Evolutionary conservation across 768 basidiomycete genomes (phyloP).

Genomic region (Gelatoporia subvermispora): DNA sequence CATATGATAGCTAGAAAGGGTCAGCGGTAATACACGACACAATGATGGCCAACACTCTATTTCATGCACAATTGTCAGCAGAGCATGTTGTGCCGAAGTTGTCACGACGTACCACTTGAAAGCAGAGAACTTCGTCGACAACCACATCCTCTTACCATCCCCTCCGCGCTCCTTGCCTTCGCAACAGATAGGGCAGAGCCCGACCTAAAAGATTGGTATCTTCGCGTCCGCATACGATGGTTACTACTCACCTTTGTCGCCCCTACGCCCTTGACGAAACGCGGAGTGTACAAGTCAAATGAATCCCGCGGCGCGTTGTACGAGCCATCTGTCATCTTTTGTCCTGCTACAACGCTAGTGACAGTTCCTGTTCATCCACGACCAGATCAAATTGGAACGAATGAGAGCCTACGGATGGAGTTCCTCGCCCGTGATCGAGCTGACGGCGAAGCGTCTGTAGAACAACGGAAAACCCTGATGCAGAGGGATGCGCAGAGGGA

Average conservation of each 20-base stretch:
- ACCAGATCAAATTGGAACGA: neutral
- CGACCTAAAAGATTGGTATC: conserved; percentile 28
- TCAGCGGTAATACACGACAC: neutral
- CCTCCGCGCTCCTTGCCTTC: conserved; percentile 61
- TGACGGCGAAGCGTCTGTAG: conserved; percentile 67
- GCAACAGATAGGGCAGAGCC: conserved; percentile 73
- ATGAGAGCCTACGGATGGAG: conserved; percentile 33
- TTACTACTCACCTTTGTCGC: conserved; percentile 42
- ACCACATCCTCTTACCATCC: conserved; percentile 58
- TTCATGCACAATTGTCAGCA: conserved; percentile 3
- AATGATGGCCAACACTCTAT: neutral
- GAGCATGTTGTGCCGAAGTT: neutral
- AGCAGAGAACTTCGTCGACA: conserved; percentile 76
- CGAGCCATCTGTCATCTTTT: conserved; percentile 32
- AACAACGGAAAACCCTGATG: conserved; percentile 52
- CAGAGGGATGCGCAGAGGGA: conserved; percentile 46
- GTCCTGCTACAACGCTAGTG: neutral
- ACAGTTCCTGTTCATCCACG: neutral
- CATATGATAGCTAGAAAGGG: conserved; percentile 63
- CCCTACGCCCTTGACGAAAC: conserved; percentile 70
- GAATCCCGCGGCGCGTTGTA: conserved; percentile 57
- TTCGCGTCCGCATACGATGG: too few species aligned
- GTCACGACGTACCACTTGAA: conserved; percentile 79
- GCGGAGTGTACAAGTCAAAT: conserved; percentile 73
- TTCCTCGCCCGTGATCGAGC: conserved; percentile 44